Base-by-base conservation (phyloP, 371 early-diverging fungal species). In the Syncephalastrum sp. region DNA sequence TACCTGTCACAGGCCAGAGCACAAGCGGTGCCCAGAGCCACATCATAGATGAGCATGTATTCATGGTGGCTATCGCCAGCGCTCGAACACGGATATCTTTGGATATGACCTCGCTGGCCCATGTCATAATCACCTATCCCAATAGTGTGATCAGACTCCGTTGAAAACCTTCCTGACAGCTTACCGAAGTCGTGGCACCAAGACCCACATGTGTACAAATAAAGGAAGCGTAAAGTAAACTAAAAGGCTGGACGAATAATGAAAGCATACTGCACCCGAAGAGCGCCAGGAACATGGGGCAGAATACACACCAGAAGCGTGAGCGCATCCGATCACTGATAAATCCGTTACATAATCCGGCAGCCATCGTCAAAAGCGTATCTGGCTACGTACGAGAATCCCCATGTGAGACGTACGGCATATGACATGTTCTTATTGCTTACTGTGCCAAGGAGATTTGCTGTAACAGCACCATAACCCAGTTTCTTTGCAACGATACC, bases 1-100 rank as follows among this genome's bases (percentile, higher is more conserved):
- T 59, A 64, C 64, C 79, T 41, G 80, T 79, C 29, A 79, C 80
- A 33, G 80, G 80, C 80, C 80, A 79, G 5, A 79, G 56, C 3
- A 76, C 59, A 4, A 79, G 52, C 0, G 76, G 69, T n/a, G 68
- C 51, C 74, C 72, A 74, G 19, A 57, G 53, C 51, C 64, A 70
- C 66, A 70, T 74, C 5, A 72, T 24, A 3, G 74, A 72, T 3
- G 76, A 65, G 23, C 55, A 70, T 0, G 76, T 74, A 38, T 79
- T 79, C 76, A 79, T 72, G 5, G 64, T 65, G 3, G 76, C 76
- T 51, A 79, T 74, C 10, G 76, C 68, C 69, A 79, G 60, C 1
- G 76, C 80, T 52, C 80, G 68, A 0, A 68, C 50, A 24, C 70
- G 69, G 0, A 48, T 62, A 50, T 70, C 63, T 0, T 65, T 47